A percentile compares a stretch with the other conserved stretches of the same genome.
Conservation (phyloP, 805 yeast genomes). For the Alloascoidea africana region DNA sequence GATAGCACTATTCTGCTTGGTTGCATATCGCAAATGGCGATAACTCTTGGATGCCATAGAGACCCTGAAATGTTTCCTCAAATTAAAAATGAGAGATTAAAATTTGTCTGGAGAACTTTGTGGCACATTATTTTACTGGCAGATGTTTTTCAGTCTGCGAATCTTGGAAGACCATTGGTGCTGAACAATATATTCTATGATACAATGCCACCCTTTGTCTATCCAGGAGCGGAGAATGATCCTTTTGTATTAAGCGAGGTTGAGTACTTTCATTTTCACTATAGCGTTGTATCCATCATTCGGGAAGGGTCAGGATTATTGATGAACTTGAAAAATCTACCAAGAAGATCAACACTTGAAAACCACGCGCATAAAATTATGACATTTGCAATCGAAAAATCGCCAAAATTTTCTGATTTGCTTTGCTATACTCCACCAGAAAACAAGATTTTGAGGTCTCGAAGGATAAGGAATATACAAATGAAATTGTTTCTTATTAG, state of each 20-base stretch:
- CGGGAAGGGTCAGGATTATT: background rate
- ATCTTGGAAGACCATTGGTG: conserved; percentile 1
- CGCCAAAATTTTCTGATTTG: background rate
- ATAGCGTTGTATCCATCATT: background rate
- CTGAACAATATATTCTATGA: background rate
- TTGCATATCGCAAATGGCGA: background rate
- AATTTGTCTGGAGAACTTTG: background rate
- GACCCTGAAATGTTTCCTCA: conserved; percentile 3
- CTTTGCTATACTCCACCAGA: background rate
- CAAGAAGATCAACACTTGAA: background rate
- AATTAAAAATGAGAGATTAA: conserved; percentile 2
- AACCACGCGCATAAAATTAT: background rate
- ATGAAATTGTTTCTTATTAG: background rate
- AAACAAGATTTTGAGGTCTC: background rate
- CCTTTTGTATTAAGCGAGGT: background rate
- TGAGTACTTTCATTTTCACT: background rate
- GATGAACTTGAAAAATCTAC: background rate
- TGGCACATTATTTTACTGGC: conserved; percentile 1
- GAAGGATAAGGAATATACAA: background rate
- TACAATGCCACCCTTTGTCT: background rate
- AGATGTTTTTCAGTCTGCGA: conserved; percentile 1
- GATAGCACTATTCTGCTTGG: conserved; percentile 2
- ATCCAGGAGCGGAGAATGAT: background rate
- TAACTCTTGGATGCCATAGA: background rate
- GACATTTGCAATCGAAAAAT: background rate